phyloP scores from a whole-genome alignment of 345 rosid genomes.

The Pistacia atlantica region DNA sequence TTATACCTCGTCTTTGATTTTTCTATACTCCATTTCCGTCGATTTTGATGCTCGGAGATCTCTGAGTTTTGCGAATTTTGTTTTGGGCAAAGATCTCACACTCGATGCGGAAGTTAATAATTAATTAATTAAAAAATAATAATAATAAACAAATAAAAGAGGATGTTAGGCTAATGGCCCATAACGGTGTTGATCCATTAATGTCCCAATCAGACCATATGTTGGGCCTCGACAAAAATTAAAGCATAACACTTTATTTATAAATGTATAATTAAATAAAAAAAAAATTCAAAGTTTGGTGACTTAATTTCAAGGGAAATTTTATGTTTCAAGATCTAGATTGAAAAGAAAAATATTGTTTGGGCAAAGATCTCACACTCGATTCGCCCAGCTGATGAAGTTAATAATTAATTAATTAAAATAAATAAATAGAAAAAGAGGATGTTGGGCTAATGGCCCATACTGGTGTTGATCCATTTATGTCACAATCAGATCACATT shows the following conservation, averaged over 20 bases:
- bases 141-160: too few relatives aligned
- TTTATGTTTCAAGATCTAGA: too few relatives aligned
- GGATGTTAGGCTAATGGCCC: not conserved
- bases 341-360: too few relatives aligned
- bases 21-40: conserved; percentile 67
- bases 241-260: too few relatives aligned
- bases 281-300: too few relatives aligned
- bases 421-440: too few relatives aligned
- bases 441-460: not conserved
- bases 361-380: too few relatives aligned
- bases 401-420: not conserved
- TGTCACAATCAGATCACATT: not conserved
- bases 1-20: conserved; percentile 75
- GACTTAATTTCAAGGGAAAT: too few relatives aligned
- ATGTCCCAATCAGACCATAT: not conserved
- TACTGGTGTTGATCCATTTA: not conserved
- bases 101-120: too few relatives aligned
- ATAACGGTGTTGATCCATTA: not conserved
- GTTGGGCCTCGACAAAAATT: too few relatives aligned
- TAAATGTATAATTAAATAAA: too few relatives aligned
- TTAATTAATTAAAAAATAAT: not conserved
- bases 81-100: not conserved
- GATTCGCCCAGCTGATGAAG: too few relatives aligned
- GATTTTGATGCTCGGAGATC: conserved; percentile 34
- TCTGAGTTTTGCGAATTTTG: conserved; percentile 7